phyloP scores from a whole-genome alignment of 2,329 filamentous ascomycete species.

The Xylariaceae sp. region DNA sequence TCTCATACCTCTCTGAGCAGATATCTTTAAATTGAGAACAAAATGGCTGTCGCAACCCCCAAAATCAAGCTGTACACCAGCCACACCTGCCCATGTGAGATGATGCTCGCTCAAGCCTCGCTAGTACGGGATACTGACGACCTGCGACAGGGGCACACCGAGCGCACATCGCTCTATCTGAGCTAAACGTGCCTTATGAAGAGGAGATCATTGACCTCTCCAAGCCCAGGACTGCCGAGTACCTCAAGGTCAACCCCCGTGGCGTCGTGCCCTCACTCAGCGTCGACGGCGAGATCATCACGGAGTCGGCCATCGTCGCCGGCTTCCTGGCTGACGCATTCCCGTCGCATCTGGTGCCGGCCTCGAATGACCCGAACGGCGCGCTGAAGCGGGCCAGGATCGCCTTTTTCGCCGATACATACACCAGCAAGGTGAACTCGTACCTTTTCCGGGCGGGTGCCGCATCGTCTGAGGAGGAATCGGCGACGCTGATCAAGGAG shows the following conservation, averaged over 20 bases:
- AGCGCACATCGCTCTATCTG: constrained; percentile 65
- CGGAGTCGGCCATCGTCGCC: constrained; percentile 69
- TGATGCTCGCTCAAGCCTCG: neutral
- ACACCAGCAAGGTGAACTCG: constrained; percentile 55
- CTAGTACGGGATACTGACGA: neutral
- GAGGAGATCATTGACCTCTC: constrained; percentile 70
- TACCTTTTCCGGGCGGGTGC: constrained; percentile 11
- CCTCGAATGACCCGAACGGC: constrained; percentile 44
- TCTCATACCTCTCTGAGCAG: neutral
- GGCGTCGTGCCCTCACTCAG: constrained; percentile 70
- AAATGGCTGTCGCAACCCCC: constrained; percentile 19
- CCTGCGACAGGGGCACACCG: constrained; percentile 58
- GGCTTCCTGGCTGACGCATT: constrained; percentile 67
- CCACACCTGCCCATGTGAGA: constrained; percentile 24
- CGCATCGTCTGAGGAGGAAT: constrained; percentile 45
- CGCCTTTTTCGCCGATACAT: constrained; percentile 69
- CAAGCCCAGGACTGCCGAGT: constrained; percentile 66
- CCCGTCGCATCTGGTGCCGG: constrained; percentile 62
- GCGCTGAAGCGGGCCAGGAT: constrained; percentile 64
- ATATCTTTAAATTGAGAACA: neutral
- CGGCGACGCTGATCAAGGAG: constrained; percentile 42
- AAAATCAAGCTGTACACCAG: constrained; percentile 26
- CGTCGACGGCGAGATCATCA: constrained; percentile 61
- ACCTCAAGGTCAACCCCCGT: constrained; percentile 72
- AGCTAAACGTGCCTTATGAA: constrained; percentile 62